Base-by-base conservation (phyloP, 2,329 filamentous ascomycete species). In the Sphaerulina musiva region DNA sequence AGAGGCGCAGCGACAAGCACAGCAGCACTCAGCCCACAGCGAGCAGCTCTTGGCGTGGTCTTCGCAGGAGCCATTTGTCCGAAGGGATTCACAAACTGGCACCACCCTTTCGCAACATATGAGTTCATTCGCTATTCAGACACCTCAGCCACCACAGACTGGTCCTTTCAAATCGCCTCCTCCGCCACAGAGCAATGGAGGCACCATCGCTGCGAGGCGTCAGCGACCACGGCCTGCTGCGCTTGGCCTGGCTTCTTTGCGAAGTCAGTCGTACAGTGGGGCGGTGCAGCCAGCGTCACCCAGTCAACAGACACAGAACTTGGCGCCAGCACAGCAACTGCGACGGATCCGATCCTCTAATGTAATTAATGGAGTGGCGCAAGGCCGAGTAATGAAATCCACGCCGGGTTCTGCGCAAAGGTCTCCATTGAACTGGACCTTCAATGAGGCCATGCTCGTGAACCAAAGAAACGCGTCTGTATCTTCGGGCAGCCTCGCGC, bases 291-390 rank as follows among this genome's bases (percentile, higher is more conserved):
- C 71, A 66, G 34, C 67, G 68, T 72, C 55, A 68, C 75, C 73
- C 2, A 59, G 59, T 32, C 61, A 63, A 11, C 6, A 91, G 70
- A 40, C 52, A 90, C 55, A 59, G 38, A 85, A 43, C 79, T 85
- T 42, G 85, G 86, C 54, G 83, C 84, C 71, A 89, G 87, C 64
- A 79, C 86, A 59, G 90, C 81, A 58, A 40, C 66, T 78, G 11
- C 74, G 76, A 34, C 72, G 75, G 29, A 78, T 78, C 47, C 68
- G 74, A 48, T 78, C 76, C 10, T 73, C 74, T 11, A 74, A 71
- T 44, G 73, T 74, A 9, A 69, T 77, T 53, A 59, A 69, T n/a
- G 73, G 71, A 53, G 61, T 71, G 52, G 67, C 64, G 6, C 64
- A 68, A 26, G 74, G 75, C 14, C 74, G 76, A 43, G 70, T 78